phyloP scores from a whole-genome alignment of 768 basidiomycete genomes.

The Holtermannia corniformis region DNA sequence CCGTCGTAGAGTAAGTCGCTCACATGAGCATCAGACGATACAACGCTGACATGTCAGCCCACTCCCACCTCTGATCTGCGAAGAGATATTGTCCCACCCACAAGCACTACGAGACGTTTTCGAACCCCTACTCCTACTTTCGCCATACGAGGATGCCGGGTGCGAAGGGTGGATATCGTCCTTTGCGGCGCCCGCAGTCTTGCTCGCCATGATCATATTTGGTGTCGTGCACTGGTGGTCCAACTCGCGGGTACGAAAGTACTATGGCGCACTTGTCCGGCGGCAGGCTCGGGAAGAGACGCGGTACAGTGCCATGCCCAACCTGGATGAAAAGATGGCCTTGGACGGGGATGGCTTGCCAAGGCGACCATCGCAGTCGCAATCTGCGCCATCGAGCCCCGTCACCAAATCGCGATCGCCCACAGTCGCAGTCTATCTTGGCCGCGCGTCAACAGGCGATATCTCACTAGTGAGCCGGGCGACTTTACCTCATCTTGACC shows the following conservation, averaged over 20 bases:
- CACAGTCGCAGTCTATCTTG: background rate
- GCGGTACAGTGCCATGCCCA: too few relatives aligned
- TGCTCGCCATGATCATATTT: background rate
- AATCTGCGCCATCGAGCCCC: too few relatives aligned
- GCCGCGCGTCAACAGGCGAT: background rate
- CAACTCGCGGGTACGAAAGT: background rate
- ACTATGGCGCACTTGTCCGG: background rate
- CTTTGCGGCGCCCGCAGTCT: background rate
- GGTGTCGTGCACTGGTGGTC: background rate
- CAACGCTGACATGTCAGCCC: background rate
- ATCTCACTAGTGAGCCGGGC: too few relatives aligned
- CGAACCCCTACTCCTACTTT: background rate
- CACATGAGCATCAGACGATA: background rate
- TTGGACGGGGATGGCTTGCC: background rate
- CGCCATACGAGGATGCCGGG: background rate
- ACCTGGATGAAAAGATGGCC: background rate
- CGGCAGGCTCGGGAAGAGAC: background rate
- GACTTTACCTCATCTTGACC: too few relatives aligned
- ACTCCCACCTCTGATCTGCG: background rate
- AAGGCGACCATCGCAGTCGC: background rate
- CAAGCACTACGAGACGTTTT: background rate
- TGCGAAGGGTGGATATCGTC: background rate
- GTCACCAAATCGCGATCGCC: too few relatives aligned
- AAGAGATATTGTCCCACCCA: background rate
- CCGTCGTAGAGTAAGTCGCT: background rate